Conservation (phyloP, 2,329 filamentous ascomycete species). For the Parascedosporium putredinis region DNA sequence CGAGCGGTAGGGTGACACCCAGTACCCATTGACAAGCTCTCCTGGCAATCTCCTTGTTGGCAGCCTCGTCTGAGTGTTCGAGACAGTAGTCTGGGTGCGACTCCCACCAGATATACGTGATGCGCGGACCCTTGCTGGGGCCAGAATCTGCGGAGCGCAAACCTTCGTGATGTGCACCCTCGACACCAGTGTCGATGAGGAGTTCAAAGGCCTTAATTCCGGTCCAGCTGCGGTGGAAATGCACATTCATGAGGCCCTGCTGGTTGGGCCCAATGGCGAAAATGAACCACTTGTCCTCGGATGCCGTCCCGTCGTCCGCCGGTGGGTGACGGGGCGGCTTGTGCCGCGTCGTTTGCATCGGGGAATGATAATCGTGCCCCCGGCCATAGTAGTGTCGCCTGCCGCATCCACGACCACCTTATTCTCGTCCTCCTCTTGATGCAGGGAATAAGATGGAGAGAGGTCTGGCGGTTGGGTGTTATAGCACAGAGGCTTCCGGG, state of each 20-base stretch:
- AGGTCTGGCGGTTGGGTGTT: too few species aligned
- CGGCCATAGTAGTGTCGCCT: too few species aligned
- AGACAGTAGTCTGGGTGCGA: neutral
- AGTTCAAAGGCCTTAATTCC: conserved; percentile 5
- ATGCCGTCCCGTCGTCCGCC: neutral
- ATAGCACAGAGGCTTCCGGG: neutral
- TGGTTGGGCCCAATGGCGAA: neutral
- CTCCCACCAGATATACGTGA: conserved; percentile 1
- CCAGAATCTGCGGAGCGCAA: neutral
- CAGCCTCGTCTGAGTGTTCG: neutral
- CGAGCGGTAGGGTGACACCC: neutral
- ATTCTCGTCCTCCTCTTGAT: too few species aligned
- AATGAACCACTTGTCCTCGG: conserved; percentile 5
- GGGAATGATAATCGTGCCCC: too few species aligned
- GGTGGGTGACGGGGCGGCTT: neutral
- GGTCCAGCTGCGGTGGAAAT: conserved; percentile 6
- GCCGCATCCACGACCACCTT: too few species aligned
- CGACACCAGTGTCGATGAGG: neutral
- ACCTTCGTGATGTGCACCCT: neutral
- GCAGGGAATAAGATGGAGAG: too few species aligned
- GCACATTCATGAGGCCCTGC: neutral
- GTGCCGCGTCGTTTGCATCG: too few species aligned
- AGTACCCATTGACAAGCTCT: conserved; percentile 3
- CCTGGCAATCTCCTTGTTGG: neutral
- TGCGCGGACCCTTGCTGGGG: neutral